These are phyloP conservation scores for Letharia columbiana DNA, from an alignment of 495 filamentous ascomycete species.

Conservation along the genomic window DNA sequence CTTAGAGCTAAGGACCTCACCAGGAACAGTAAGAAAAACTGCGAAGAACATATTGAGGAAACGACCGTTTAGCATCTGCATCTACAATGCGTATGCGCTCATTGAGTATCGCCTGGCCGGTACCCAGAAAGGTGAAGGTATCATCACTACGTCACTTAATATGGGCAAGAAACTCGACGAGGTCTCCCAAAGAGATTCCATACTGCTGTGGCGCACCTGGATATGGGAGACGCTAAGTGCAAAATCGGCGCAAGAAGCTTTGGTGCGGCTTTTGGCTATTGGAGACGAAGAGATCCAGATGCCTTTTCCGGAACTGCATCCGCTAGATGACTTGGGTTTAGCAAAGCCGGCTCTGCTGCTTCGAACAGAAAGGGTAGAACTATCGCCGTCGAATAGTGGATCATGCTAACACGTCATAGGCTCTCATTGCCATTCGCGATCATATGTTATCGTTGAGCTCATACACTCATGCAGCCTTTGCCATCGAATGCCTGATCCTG, in stretches of 20 bases:
- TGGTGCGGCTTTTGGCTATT: slow-evolving; percentile 41
- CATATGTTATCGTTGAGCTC: slow-evolving; percentile 44
- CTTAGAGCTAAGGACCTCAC: slow-evolving; percentile 53
- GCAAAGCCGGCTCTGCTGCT: slow-evolving; percentile 30
- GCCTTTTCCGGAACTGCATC: slow-evolving; percentile 26
- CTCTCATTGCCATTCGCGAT: slow-evolving; percentile 48
- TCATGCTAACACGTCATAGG: slow-evolving; percentile 32
- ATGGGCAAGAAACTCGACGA: slow-evolving; percentile 42
- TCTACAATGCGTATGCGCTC: slow-evolving; percentile 74
- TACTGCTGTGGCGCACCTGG: slow-evolving; percentile 62
- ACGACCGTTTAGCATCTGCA: slow-evolving; percentile 50
- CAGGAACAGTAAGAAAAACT: slow-evolving; percentile 51
- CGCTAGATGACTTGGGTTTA: slow-evolving; percentile 19
- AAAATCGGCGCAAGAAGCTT: slow-evolving; percentile 37
- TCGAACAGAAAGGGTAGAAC: slow-evolving; percentile 47
- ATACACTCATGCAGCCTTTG: slow-evolving; percentile 39
- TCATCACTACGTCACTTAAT: slow-evolving; percentile 57
- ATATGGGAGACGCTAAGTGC: slow-evolving; percentile 57
- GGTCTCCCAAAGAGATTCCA: slow-evolving; percentile 33
- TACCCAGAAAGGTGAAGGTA: slow-evolving; percentile 45
- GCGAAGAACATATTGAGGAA: slow-evolving; percentile 66
- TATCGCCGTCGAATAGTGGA: not conserved
- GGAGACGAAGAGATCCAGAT: slow-evolving; percentile 29
- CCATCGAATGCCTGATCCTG: slow-evolving; percentile 53
- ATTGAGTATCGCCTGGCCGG: slow-evolving; percentile 56